A percentile compares a stretch with the other conserved stretches of the same genome.
phyloP scores from a whole-genome alignment of 495 filamentous ascomycete species.

The Penicillium soppii region DNA sequence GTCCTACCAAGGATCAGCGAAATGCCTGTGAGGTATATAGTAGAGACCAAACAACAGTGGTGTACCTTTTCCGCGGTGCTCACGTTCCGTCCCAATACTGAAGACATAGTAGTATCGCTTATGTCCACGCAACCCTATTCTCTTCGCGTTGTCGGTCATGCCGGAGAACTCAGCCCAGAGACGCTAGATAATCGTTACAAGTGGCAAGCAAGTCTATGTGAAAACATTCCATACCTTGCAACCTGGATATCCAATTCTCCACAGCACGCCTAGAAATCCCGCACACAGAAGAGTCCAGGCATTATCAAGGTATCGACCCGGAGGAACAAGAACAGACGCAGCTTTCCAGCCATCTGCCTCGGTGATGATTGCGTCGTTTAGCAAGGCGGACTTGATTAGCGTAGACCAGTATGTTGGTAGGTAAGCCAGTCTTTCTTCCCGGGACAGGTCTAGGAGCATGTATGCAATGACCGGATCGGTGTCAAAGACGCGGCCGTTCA shows the following conservation, averaged over 20 bases:
- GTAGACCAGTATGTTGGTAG: constrained; percentile 24
- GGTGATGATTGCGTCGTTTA: constrained; percentile 28
- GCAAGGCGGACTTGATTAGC: constrained; percentile 21
- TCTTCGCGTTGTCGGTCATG: constrained; percentile 28
- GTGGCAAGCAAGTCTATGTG: background rate
- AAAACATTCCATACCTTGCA: constrained; percentile 15
- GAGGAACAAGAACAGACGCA: constrained; percentile 23
- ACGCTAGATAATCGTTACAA: constrained; percentile 9
- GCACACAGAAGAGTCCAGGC: constrained; percentile 22
- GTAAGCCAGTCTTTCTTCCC: constrained; percentile 21
- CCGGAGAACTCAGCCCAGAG: constrained; percentile 28
- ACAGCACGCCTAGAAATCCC: constrained; percentile 22
- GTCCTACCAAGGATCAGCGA: constrained; percentile 11
- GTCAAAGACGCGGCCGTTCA: constrained; percentile 25
- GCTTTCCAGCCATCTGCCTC: constrained; percentile 30
- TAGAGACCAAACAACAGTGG: background rate
- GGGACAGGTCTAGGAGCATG: constrained; percentile 25
- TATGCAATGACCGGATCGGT: constrained; percentile 27
- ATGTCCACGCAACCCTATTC: constrained; percentile 21
- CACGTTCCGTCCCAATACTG: constrained; percentile 26
- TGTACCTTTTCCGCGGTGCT: constrained; percentile 28
- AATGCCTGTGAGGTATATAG: background rate
- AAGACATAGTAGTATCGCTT: constrained; percentile 29
- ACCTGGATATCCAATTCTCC: constrained; percentile 21
- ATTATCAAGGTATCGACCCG: constrained; percentile 19